phyloP scores from a whole-genome alignment of 106 monocot species.

The Gastrodia elata region DNA sequence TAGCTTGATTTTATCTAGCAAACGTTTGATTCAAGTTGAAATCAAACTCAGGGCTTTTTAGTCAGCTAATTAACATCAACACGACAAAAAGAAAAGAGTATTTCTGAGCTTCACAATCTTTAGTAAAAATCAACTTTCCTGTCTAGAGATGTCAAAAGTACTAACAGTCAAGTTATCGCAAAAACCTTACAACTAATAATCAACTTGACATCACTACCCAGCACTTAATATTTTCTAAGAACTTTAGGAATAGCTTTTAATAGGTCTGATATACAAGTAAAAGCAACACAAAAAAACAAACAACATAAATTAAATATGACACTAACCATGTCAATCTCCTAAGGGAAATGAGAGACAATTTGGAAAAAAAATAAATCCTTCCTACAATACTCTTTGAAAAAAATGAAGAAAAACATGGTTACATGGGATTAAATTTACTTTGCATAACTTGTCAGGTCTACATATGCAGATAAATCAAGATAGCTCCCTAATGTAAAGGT shows the following conservation, averaged over 20 bases:
- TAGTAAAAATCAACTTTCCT: too few species aligned
- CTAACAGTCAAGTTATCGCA: not conserved
- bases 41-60: too few species aligned
- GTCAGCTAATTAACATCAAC: too few species aligned
- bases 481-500: not conserved
- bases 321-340: not conserved
- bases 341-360: not conserved
- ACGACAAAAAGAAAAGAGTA: too few species aligned
- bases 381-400: not conserved
- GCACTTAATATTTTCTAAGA: not conserved
- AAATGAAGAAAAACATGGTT: not conserved
- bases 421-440: not conserved
- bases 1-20: too few species aligned
- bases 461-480: not conserved
- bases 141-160: too few species aligned
- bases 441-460: not conserved
- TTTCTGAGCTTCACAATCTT: too few species aligned
- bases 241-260: not conserved
- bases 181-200: not conserved
- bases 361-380: not conserved
- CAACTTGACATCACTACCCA: not conserved
- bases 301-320: not conserved
- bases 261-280: too few species aligned
- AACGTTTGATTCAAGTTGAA: too few species aligned
- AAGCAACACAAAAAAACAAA: not conserved